phyloP scores from a whole-genome alignment of 495 filamentous ascomycete genomes.

The Pseudomonodictys pantanalensis region DNA sequence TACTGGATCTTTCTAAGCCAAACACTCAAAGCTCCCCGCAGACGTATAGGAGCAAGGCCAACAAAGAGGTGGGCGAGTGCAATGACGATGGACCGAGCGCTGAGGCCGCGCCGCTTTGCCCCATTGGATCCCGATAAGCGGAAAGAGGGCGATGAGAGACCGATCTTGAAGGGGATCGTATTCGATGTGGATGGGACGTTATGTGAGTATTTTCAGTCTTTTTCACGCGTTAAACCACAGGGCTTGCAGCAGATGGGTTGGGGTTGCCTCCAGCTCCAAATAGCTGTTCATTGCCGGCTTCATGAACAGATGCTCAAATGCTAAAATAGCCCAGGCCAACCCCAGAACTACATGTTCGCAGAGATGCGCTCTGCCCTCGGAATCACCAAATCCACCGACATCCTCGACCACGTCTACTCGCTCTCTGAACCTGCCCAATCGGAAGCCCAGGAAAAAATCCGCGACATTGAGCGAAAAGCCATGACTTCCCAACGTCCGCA shows the following conservation, averaged over 20 bases:
- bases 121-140: slow-evolving; percentile 47
- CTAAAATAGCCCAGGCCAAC: slow-evolving; percentile 55
- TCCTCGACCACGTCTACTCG: slow-evolving; percentile 79
- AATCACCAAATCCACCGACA: slow-evolving; percentile 71
- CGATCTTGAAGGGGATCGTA: slow-evolving; percentile 72
- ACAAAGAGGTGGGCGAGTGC: not conserved
- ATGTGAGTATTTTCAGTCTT: slow-evolving; percentile 54
- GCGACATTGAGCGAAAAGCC: slow-evolving; percentile 71
- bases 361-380: slow-evolving; percentile 72
- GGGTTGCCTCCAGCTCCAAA: no score
- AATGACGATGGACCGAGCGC: not conserved
- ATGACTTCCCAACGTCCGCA: slow-evolving; percentile 79
- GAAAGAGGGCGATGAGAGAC: slow-evolving; percentile 41
- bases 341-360: slow-evolving; percentile 92
- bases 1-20: not conserved
- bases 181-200: slow-evolving; percentile 96
- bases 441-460: slow-evolving; percentile 68
- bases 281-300: no score
- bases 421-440: slow-evolving; percentile 62
- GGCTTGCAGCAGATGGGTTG: no score
- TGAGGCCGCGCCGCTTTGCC: slow-evolving; percentile 45
- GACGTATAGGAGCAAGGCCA: not conserved
- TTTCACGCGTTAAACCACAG: not conserved
- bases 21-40: not conserved
- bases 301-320: not conserved